phyloP scores from a whole-genome alignment of 148 eudicot species.

The Nepenthes gracilis region DNA sequence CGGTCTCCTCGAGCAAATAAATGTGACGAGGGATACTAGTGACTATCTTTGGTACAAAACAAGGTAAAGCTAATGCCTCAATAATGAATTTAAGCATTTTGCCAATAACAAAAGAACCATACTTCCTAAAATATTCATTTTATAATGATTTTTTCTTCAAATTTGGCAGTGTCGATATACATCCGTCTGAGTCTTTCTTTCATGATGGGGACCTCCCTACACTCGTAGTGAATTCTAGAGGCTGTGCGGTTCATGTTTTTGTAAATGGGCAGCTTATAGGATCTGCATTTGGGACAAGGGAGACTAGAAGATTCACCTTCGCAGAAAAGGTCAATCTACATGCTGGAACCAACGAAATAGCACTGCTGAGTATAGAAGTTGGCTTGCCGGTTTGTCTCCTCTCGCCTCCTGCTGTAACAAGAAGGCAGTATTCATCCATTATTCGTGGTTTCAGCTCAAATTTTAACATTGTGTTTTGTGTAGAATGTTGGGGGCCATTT shows the following conservation, averaged over 20 bases:
- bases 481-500: slow-evolving; percentile 82
- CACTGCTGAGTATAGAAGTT: slow-evolving; percentile 76
- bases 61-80: slow-evolving; percentile 32
- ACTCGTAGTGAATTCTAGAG: slow-evolving; percentile 62
- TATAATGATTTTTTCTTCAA: no score
- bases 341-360: slow-evolving; percentile 57
- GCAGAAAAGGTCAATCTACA: slow-evolving; percentile 46
- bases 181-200: slow-evolving; percentile 63
- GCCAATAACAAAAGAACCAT: no score
- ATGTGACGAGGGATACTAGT: slow-evolving; percentile 75
- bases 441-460: not conserved
- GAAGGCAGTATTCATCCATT: not conserved
- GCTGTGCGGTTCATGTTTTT: slow-evolving; percentile 83
- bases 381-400: slow-evolving; percentile 67
- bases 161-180: slow-evolving; percentile 53
- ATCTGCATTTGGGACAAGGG: slow-evolving; percentile 65
- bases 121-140: no score
- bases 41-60: slow-evolving; percentile 97
- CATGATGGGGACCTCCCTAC: slow-evolving; percentile 66
- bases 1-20: slow-evolving; percentile 88
- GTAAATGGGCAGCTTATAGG: slow-evolving; percentile 82
- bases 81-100: no score
- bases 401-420: not conserved
- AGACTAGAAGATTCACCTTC: slow-evolving; percentile 43
- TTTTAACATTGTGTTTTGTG: not conserved